Conservation (phyloP, 2,329 filamentous ascomycete genomes). For the Diaporthe ilicicola region DNA sequence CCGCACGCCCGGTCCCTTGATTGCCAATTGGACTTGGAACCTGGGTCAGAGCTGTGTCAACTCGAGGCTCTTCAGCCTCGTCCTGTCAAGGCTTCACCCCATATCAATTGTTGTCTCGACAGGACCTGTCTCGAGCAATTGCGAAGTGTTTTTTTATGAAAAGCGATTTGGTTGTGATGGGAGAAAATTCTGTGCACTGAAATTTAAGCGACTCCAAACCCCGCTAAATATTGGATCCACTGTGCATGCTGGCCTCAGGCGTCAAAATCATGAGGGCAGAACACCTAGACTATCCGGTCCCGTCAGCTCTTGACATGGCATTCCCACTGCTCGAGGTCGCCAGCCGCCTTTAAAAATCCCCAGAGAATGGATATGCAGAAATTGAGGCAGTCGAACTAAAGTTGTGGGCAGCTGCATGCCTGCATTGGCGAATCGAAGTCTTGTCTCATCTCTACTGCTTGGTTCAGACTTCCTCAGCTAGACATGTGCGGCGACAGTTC, state of each 20-base stretch:
- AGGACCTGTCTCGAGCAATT: neutral
- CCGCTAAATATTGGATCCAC: conserved; percentile 15
- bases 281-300: neutral
- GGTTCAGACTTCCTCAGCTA: too few species aligned
- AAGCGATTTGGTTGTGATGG: conserved; percentile 9
- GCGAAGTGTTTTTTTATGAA: neutral
- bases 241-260: conserved; percentile 19
- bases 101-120: neutral
- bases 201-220: conserved; percentile 31
- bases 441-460: neutral
- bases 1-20: conserved; percentile 18
- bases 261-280: neutral
- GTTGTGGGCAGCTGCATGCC: neutral
- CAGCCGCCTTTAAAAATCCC: too few species aligned
- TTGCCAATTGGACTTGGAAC: neutral
- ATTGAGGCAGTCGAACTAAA: neutral
- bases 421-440: neutral
- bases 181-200: conserved; percentile 30
- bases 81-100: neutral
- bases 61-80: conserved; percentile 28
- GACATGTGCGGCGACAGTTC: too few species aligned
- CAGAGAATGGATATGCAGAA: too few species aligned
- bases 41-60: neutral
- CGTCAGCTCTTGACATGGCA: neutral
- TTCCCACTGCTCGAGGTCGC: neutral